These are phyloP conservation scores for Aspergillus kassunensis DNA, from an alignment of 495 filamentous ascomycete genomes.

Conservation along the genomic window DNA sequence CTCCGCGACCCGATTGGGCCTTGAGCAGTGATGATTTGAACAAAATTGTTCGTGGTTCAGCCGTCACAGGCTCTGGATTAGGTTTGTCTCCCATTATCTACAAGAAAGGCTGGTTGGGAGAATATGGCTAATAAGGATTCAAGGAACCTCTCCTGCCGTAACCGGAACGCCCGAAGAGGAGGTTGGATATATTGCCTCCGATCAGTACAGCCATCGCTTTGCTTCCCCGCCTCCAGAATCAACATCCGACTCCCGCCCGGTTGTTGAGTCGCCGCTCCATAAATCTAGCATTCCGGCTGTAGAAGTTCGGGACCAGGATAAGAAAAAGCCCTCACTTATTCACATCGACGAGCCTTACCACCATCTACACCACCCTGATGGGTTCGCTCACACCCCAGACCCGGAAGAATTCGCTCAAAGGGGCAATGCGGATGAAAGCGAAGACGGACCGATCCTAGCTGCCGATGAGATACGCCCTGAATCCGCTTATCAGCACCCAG, in stretches of 20 bases:
- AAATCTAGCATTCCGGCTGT: constrained; percentile 48
- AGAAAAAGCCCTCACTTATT: constrained; percentile 52
- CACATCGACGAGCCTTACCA: constrained; percentile 72
- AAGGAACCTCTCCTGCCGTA: constrained; percentile 48
- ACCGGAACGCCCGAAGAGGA: constrained; percentile 71
- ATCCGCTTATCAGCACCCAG: constrained; percentile 62
- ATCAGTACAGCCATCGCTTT: constrained; percentile 71
- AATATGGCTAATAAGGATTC: constrained; percentile 9
- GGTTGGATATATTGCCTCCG: constrained; percentile 73
- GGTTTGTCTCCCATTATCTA: constrained; percentile 37
- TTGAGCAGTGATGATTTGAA: constrained; percentile 90
- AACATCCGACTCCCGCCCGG: constrained; percentile 37
- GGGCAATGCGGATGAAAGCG: constrained; percentile 38
- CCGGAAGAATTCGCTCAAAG: constrained; percentile 36
- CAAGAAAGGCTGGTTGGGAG: background rate
- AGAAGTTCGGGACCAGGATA: constrained; percentile 25
- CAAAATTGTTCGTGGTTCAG: constrained; percentile 76
- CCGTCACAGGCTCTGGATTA: constrained; percentile 59
- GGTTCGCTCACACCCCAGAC: constrained; percentile 44
- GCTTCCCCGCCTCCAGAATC: constrained; percentile 58
- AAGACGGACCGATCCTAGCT: constrained; percentile 78
- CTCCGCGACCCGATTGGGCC: constrained; percentile 72
- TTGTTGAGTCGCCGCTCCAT: constrained; percentile 55
- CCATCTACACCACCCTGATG: constrained; percentile 58
- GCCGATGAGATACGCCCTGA: constrained; percentile 87